Base-by-base conservation (phyloP, 345 rosid species). In the Eucalyptus rudis region DNA sequence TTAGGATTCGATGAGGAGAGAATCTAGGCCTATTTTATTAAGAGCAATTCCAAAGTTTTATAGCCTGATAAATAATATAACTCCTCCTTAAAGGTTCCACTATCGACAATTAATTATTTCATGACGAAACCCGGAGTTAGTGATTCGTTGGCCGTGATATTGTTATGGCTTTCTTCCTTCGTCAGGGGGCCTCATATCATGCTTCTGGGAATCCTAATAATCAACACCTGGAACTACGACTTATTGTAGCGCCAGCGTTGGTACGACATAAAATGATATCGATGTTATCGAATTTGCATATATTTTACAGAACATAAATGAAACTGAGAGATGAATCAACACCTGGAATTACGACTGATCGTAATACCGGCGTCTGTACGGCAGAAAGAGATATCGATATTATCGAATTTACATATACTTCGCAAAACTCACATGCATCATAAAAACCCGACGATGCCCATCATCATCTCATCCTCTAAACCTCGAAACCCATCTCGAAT, bases 81-180 rank as follows among this genome's bases (percentile, higher is more conserved):
- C n/a, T n/a, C n/a, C n/a, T n/a, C n/a, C n/a, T n/a, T 5, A 71
- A 71, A 71, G 4, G 45, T 5, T 71, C 27, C 81, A 36, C 81
- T 13, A 71, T 36, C 0, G 25, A 19, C 0, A 20, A 22, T 36
- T 19, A 10, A 71, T 43, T 19, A 5, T 5, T 19, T 20, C 4
- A 36, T 7, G 45, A 10, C 0, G 14, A 33, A 71, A 10, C 14
- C 45, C 1, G 2, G 4, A 13, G 83, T 4, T 4, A 40, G 47
- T 2, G 15, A 20, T 40, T 36, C 12, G 15, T 40, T 3, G 0
- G 7, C 0, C 0, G 1, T 44, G 14, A 24, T 1, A 22, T 36
- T 20, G 1, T 76, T 6, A 20, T 25, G 83, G 83, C 47, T 76
- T 36, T 40, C 24, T 40, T 76, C 83, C 27, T 6, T 76, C 0